Evolutionary conservation across 768 basidiomycete species (phyloP).

Genomic region (Dendrothele bispora): DNA sequence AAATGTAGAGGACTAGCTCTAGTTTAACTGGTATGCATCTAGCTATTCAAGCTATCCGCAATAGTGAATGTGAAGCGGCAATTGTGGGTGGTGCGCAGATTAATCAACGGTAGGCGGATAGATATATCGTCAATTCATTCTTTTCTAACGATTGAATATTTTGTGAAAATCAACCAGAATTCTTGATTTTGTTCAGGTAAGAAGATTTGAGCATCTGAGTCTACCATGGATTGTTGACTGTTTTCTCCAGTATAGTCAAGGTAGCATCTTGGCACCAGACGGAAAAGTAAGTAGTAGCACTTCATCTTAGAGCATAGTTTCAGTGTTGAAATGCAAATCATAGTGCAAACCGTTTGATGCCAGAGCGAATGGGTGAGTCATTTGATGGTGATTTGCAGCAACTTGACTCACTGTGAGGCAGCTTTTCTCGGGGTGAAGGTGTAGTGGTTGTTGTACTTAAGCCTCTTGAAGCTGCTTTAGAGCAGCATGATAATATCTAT

Average conservation of each 20-base stretch:
- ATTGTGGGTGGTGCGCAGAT: conserved; percentile 45
- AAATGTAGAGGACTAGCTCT: too few species aligned
- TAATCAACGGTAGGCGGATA: conserved; percentile 43
- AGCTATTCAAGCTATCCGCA: conserved; percentile 40
- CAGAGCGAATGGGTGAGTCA: conserved; percentile 28
- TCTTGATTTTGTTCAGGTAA: too few species aligned
- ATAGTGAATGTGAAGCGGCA: conserved; percentile 47
- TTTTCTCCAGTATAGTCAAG: conserved; percentile 34
- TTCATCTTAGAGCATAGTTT: too few species aligned
- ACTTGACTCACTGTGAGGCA: conserved; percentile 7
- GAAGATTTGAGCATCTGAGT: too few species aligned
- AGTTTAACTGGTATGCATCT: conserved; percentile 45
- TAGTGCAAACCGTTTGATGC: conserved; percentile 36
- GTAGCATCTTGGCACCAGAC: conserved; percentile 34
- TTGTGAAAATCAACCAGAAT: too few species aligned
- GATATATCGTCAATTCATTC: too few species aligned
- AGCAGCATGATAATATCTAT: conserved; percentile 40
- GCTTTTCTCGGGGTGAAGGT: conserved; percentile 40
- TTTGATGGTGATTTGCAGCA: not conserved
- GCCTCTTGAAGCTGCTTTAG: conserved; percentile 34
- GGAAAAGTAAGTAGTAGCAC: too few species aligned
- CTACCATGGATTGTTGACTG: too few species aligned
- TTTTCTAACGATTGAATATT: too few species aligned
- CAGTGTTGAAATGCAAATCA: too few species aligned
- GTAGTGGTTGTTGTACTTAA: conserved; percentile 39